A percentile compares a stretch with the other conserved stretches of the same genome.
Conservation (phyloP, 148 eudicot species). For the Camellia granthamiana region DNA sequence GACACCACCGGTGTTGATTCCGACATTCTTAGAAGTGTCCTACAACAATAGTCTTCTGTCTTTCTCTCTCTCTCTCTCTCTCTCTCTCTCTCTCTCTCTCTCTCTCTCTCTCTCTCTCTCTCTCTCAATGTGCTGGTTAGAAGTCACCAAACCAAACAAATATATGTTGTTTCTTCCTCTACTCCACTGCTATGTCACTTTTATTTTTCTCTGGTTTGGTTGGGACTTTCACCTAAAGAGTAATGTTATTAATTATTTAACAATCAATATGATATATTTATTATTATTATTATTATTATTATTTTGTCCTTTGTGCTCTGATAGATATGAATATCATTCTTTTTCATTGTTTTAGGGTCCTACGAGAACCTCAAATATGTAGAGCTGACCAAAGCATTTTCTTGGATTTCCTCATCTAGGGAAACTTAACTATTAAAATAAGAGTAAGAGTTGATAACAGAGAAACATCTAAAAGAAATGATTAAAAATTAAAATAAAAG, state of each 20-base stretch:
- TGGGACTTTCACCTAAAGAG: neutral
- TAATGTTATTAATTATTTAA: neutral
- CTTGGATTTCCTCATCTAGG: neutral
- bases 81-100: neutral
- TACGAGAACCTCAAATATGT: neutral
- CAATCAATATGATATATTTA: neutral
- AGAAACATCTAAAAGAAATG: neutral
- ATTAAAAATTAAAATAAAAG: neutral
- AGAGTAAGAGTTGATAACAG: neutral
- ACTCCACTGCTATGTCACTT: too few relatives aligned
- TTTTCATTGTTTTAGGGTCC: neutral
- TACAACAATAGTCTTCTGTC: conserved; percentile 19
- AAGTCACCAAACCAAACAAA: too few relatives aligned
- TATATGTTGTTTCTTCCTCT: too few relatives aligned
- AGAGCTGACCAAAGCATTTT: neutral
- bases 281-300: too few relatives aligned
- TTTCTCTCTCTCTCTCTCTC: conserved; percentile 12
- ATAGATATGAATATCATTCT: neutral
- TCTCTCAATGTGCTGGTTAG: too few relatives aligned
- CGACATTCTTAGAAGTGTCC: conserved; percentile 33
- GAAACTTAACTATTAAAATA: neutral
- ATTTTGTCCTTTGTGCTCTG: neutral
- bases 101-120: too few relatives aligned
- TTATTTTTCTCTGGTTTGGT: neutral
- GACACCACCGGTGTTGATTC: conserved; percentile 25